phyloP scores from a whole-genome alignment of 2,329 filamentous ascomycete genomes.

The Dothiorella sarmentorum region DNA sequence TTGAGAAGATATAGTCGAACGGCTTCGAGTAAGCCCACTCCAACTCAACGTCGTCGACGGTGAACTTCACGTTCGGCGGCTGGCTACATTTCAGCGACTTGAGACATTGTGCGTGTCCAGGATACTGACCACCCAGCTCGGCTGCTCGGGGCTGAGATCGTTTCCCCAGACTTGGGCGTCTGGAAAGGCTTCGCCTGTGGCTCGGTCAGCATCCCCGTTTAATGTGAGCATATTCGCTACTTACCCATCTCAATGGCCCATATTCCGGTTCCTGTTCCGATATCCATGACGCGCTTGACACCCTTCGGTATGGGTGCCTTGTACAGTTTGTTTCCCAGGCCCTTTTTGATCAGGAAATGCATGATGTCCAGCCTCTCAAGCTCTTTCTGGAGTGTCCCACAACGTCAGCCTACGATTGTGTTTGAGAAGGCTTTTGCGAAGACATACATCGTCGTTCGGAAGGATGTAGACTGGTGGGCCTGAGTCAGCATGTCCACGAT shows the following conservation, averaged over 20 bases:
- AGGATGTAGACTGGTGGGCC: conserved; percentile 35
- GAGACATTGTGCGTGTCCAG: not conserved
- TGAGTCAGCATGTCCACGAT: conserved; percentile 13
- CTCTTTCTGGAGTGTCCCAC: conserved; percentile 27
- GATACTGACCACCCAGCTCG: conserved; percentile 29
- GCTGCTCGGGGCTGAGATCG: conserved; percentile 51
- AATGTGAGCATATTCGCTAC: conserved; percentile 22
- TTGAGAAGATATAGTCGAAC: conserved; percentile 57
- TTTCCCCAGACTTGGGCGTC: conserved; percentile 23
- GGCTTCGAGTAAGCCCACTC: conserved; percentile 52
- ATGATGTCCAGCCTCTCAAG: conserved; percentile 31
- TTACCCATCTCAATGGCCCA: conserved; percentile 34
- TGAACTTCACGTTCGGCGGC: conserved; percentile 59
- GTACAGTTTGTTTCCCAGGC: conserved; percentile 30
- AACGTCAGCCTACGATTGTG: not conserved
- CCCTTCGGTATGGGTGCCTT: conserved; percentile 21
- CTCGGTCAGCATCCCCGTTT: conserved; percentile 29
- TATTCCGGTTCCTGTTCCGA: conserved; percentile 33
- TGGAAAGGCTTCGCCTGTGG: conserved; percentile 26
- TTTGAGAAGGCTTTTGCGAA: not conserved
- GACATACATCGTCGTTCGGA: conserved; percentile 22
- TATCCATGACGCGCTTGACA: conserved; percentile 23
- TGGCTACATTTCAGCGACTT: not conserved
- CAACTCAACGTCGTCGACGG: conserved; percentile 60
- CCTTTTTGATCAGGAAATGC: conserved; percentile 37